Evolutionary conservation across 129 eudicot species (phyloP).

Genomic region (Flaveria bidentis): DNA sequence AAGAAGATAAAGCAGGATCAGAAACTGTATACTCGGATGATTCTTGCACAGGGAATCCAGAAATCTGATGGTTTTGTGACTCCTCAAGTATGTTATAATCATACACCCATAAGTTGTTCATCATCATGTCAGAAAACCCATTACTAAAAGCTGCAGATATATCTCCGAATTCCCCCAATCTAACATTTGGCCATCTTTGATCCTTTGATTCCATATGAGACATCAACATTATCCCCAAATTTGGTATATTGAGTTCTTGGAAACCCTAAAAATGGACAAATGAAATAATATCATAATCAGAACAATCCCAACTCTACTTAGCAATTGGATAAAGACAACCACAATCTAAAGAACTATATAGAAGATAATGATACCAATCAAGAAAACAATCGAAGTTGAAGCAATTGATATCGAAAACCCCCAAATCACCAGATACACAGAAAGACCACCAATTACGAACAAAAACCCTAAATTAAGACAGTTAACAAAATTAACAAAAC

Average conservation of each 20-base stretch:
- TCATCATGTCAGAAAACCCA: conserved; percentile 39
- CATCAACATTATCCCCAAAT: conserved; percentile 34
- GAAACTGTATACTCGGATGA: conserved; percentile 29
- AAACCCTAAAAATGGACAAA: conserved; percentile 19
- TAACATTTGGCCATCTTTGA: conserved; percentile 39
- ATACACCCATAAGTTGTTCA: conserved; percentile 33
- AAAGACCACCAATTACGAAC: neutral
- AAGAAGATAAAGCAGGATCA: conserved; percentile 32
- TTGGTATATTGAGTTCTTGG: neutral
- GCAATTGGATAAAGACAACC: neutral
- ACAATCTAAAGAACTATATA: neutral
- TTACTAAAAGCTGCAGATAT: conserved; percentile 38
- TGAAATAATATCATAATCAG: conserved; percentile 17
- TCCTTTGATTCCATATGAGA: conserved; percentile 43
- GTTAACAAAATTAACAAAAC: conserved; percentile 21
- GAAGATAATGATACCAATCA: conserved; percentile 11
- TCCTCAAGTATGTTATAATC: conserved; percentile 36
- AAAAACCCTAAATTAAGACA: conserved; percentile 9
- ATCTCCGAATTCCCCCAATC: conserved; percentile 50
- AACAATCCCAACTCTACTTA: neutral
- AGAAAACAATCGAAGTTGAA: neutral
- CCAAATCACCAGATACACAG: neutral
- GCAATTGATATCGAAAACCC: neutral
- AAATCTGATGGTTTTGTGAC: conserved; percentile 25
- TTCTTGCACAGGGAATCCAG: conserved; percentile 24